phyloP scores from a whole-genome alignment of 2,329 filamentous ascomycete species.

The Fusarium poae region DNA sequence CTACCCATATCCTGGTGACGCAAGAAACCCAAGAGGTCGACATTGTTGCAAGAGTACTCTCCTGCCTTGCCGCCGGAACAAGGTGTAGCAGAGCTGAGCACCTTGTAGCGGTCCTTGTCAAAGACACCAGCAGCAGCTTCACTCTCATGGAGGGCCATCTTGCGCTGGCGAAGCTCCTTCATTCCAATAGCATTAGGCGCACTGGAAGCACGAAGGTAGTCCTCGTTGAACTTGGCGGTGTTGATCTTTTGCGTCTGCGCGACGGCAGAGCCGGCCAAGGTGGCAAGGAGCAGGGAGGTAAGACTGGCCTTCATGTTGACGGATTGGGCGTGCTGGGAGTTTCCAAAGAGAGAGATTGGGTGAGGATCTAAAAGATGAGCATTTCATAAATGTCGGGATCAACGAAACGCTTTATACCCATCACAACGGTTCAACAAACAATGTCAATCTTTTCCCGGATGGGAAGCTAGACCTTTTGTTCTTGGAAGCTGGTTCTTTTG shows the following conservation, averaged over 20 bases:
- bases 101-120: conserved; percentile 23
- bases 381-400: fast-evolving
- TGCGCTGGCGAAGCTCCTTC: conserved; percentile 17
- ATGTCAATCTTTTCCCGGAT: neutral
- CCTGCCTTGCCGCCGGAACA: conserved; percentile 5
- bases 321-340: neutral
- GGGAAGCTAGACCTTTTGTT: conserved; percentile 24
- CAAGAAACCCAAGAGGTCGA: conserved; percentile 10
- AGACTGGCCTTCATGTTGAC: conserved; percentile 20
- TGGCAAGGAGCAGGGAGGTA: conserved; percentile 14
- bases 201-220: conserved; percentile 15
- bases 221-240: conserved; percentile 19
- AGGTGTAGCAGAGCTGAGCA: conserved; percentile 4
- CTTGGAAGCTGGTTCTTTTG: conserved; percentile 18
- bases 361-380: neutral
- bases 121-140: conserved; percentile 7
- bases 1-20: conserved; percentile 20
- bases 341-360: neutral
- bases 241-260: conserved; percentile 16
- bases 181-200: conserved; percentile 18
- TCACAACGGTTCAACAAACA: too few relatives aligned
- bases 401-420: neutral
- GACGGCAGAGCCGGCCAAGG: conserved; percentile 14
- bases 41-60: conserved; percentile 12
- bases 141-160: conserved; percentile 5